Evolutionary conservation across 2,329 filamentous ascomycete genomes (phyloP).

Genomic region (Clarireedia hainanense): DNA sequence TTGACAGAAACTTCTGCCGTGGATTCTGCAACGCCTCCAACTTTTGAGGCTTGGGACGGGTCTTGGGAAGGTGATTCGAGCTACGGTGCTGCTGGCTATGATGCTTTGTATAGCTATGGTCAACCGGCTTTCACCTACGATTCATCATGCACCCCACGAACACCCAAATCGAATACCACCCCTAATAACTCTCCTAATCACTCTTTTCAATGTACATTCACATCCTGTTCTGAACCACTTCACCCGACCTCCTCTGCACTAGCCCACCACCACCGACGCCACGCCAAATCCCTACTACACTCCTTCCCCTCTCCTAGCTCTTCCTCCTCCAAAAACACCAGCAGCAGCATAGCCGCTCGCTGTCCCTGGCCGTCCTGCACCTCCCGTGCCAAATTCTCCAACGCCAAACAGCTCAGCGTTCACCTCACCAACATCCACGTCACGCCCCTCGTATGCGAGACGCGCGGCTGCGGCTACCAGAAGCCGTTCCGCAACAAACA

Average conservation of each 20-base stretch:
- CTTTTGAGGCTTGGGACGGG: too few species aligned
- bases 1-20: too few species aligned
- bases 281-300: background rate
- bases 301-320: background rate
- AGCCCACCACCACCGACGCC: background rate
- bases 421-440: slow-evolving; percentile 4
- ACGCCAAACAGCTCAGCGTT: background rate
- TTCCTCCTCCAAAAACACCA: too few species aligned
- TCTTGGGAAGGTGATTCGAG: too few species aligned
- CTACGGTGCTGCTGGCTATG: too few species aligned
- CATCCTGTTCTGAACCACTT: background rate
- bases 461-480: background rate
- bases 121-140: too few species aligned
- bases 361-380: background rate
- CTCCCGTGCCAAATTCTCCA: background rate
- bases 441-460: background rate
- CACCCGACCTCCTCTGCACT: background rate
- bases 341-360: background rate
- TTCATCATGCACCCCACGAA: too few species aligned
- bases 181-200: background rate
- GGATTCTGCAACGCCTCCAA: too few species aligned
- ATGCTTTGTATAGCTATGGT: too few species aligned
- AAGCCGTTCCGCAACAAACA: slow-evolving; percentile 6
- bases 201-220: background rate
- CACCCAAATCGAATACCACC: too few species aligned